Base-by-base conservation (phyloP, 2,329 filamentous ascomycete genomes). In the Xylariales sp. region DNA sequence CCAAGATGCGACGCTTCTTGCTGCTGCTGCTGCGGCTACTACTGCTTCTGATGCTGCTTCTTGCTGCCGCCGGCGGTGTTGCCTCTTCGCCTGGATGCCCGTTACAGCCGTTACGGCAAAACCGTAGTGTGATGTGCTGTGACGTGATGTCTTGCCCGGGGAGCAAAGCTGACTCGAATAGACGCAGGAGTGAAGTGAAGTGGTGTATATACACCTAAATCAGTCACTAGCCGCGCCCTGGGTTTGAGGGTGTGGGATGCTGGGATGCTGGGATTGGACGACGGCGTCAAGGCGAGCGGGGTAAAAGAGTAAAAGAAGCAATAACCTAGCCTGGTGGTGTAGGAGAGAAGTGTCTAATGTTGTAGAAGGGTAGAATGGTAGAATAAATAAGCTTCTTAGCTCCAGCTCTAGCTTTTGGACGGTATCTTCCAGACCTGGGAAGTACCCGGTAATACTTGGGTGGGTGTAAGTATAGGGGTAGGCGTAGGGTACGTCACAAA, bases 151-250 rank as follows among this genome's bases (percentile, higher is more conserved):
- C 23, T 23, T 23, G 23, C 23, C 23, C 23, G 23, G 23, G 23
- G 23, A 23, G 23, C 23, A 23, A 23, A 23, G 23, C 67, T 65
- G 69, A 69, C 64, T 69, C 64, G 67, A 61, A 69, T 46, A 41
- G 55, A 28, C n/a, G 46, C 53, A 55, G 62, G 57, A 52, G 45
- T 41, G 57, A 61, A 52, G 45, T 41, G 57, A 65, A 46, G 58
- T 60, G 34, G 41, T 69, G 53, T 61, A 6, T 58, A 8, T 58
- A 52, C 53, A 62, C 58, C 64, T 69, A 48, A 43, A 54, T 49
- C 48, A 23, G 46, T 36, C 45, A 49, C n/a, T 52, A 55, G 23
- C 30, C 36, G 43, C 5, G 16, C 30, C 23, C n/a, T n/a, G 14
- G 39, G 12, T 2, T 9, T 43, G 60, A 32, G 16, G 36, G 43